Base-by-base conservation (phyloP, 208 protist species). In the Leishmania gerbilli region DNA sequence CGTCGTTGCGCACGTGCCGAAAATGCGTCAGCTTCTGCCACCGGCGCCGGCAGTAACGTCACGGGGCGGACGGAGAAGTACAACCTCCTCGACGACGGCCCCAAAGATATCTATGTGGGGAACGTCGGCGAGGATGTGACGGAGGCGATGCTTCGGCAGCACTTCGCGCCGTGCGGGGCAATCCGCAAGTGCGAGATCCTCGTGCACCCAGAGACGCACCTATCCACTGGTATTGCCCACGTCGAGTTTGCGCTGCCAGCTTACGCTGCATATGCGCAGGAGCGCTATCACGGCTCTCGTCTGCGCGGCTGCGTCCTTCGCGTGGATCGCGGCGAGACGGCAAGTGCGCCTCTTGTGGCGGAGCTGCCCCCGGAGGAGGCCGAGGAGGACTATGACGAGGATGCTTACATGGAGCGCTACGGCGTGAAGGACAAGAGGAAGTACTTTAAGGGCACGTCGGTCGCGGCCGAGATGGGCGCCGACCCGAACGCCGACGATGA, bases 381-480 rank as follows among this genome's bases (percentile, higher is more conserved):
- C 19, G 92, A 95, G 42, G 91, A 84, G 34, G 80, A 93, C 74
- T 93, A 95, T 82, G 95, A 96, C 84, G 92, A 95, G 77, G 92
- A 88, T 37, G 91, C 90, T 75, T 86, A 91, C 77, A 88, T 89
- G 82, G 84, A 84, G 81, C 86, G 85, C 60, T 94, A 94, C 88
- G 92, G 94, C 13, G 90, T 96, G 56, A 91, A 71, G 78, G 90
- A 96, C 83, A 95, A 95, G 88, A 84, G 80, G 45, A 82, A 74
- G 49, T 96, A 92, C 89, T 97, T 97, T 83, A 95, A 92, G 83
- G 92, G 92, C 21, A 97, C 94, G 15, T 93, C 92, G 47, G 76
- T 96, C 42, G 91, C 86, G 78, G 88, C 88, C 6, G 86, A 90
- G 79, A 86, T 86, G 76, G 84, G 75, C 40, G 79, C 71, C 6